phyloP scores from a whole-genome alignment of 2,329 filamentous ascomycete genomes.

The Corinectria fuckeliana region DNA sequence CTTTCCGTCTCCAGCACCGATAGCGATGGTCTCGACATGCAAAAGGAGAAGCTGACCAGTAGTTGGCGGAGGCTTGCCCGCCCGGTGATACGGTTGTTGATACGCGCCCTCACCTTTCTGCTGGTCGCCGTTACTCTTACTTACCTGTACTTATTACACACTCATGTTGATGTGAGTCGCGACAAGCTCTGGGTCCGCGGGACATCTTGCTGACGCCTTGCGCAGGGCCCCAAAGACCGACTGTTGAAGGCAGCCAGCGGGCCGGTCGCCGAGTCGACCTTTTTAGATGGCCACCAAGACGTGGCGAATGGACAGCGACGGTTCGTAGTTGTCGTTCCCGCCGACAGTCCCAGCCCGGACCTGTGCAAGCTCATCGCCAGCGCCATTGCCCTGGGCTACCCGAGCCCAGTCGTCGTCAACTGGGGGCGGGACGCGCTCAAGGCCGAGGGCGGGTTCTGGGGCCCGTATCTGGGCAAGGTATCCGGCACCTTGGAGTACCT shows the following conservation, averaged over 20 bases:
- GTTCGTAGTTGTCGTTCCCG: constrained; percentile 31
- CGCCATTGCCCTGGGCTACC: constrained; percentile 29
- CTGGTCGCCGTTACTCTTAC: background rate
- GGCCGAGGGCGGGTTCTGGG: constrained; percentile 16
- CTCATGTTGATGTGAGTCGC: background rate
- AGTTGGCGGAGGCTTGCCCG: background rate
- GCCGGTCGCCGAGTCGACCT: background rate
- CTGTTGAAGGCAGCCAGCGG: background rate
- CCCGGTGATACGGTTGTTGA: background rate
- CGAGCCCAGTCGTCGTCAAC: constrained; percentile 32
- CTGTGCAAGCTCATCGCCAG: constrained; percentile 34
- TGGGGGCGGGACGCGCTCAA: constrained; percentile 25
- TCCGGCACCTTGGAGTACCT: constrained; percentile 31
- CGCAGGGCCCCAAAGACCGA: background rate
- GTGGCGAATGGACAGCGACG: background rate
- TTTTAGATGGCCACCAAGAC: background rate
- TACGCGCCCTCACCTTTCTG: background rate
- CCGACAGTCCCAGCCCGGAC: constrained; percentile 25
- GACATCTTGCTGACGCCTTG: background rate
- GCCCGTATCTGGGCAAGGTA: constrained; percentile 32
- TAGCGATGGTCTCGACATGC: background rate
- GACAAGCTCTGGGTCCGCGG: background rate
- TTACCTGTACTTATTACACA: background rate
- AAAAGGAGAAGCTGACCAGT: background rate
- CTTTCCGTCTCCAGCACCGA: background rate